A percentile compares a stretch with the other conserved stretches of the same genome.
Evolutionary conservation across 768 basidiomycete genomes (phyloP).

Genomic region (Suillus bovinus): DNA sequence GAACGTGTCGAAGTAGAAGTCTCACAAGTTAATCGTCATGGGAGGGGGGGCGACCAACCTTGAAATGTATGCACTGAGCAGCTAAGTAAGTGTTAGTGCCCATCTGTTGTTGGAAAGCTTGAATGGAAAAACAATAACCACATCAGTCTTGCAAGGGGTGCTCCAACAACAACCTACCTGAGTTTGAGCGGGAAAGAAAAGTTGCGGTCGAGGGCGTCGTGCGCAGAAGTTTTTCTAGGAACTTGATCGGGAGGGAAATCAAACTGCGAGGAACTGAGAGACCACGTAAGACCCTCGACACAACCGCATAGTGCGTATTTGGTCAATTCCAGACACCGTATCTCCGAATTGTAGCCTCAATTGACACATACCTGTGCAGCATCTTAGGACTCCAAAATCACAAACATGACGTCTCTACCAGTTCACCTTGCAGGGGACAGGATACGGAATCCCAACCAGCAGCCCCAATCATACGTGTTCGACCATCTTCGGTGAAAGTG

Average conservation of each 20-base stretch:
- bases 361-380: not conserved
- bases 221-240: not conserved
- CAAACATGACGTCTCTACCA: not conserved
- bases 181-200: not conserved
- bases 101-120: not conserved
- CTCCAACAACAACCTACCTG: not conserved
- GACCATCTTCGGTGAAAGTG: not conserved
- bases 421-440: not conserved
- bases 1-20: not conserved
- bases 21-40: not conserved
- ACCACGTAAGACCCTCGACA: not conserved
- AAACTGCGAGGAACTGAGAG: not conserved
- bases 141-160: not conserved
- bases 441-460: not conserved
- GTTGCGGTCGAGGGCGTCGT: not conserved
- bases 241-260: not conserved
- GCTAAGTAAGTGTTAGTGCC: not conserved
- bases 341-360: not conserved
- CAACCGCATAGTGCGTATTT: not conserved
- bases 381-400: not conserved
- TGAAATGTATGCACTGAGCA: not conserved
- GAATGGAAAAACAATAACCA: not conserved
- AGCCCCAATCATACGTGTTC: not conserved
- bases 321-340: not conserved
- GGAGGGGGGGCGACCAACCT: not conserved